These are phyloP conservation scores for Phanerochaete carnosa DNA, from an alignment of 768 basidiomycete species.

Conservation along the genomic window DNA sequence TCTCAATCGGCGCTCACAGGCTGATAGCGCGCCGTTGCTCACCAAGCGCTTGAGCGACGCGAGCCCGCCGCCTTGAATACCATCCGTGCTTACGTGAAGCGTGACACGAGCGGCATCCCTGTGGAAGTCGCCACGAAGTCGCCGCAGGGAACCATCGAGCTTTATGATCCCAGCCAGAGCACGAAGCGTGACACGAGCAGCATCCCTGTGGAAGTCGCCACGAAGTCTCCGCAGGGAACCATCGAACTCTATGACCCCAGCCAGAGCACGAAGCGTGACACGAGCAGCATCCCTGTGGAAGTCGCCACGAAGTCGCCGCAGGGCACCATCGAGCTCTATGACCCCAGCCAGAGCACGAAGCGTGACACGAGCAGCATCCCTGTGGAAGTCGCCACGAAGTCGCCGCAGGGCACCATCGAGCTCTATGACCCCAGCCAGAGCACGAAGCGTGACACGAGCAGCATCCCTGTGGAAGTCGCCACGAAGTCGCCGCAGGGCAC, in stretches of 20 bases:
- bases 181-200: slow-evolving; percentile 12
- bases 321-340: slow-evolving; percentile 16
- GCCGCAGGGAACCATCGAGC: slow-evolving; percentile 26
- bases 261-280: slow-evolving; percentile 13
- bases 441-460: slow-evolving; percentile 17
- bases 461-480: slow-evolving; percentile 29
- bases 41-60: slow-evolving; percentile 23
- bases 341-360: slow-evolving; percentile 14
- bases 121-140: slow-evolving; percentile 30
- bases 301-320: slow-evolving; percentile 15
- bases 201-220: slow-evolving; percentile 30
- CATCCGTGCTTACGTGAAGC: slow-evolving; percentile 40
- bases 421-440: slow-evolving; percentile 17
- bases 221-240: slow-evolving; percentile 32
- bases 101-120: slow-evolving; percentile 28
- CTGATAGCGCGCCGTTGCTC: slow-evolving; percentile 14
- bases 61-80: slow-evolving; percentile 33
- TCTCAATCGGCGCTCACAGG: not conserved
- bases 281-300: slow-evolving; percentile 26
- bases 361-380: slow-evolving; percentile 27
- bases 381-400: slow-evolving; percentile 28
- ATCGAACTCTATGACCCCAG: slow-evolving; percentile 27
- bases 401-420: slow-evolving; percentile 27
- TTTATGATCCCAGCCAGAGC: slow-evolving; percentile 16
- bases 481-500: slow-evolving; percentile 29